Evolutionary conservation across 768 basidiomycete species (phyloP), one percentile per base, ranked within the genome.

Genomic region (Boletus subparvulus): DNA sequence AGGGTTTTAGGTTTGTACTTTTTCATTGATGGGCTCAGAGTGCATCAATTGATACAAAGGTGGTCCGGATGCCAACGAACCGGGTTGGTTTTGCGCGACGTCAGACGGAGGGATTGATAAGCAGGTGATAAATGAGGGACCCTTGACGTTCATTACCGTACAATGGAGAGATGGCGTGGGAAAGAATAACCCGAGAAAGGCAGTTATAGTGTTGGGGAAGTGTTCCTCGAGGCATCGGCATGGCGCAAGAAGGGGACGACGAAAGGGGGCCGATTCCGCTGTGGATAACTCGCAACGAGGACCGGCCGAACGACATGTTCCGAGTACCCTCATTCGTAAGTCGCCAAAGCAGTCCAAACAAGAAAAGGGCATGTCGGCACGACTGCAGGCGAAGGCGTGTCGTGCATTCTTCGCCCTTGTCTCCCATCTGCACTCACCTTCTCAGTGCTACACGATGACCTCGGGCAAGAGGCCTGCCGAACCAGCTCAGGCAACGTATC

Each of bases 401-500:
- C 57, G 66, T 60, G 57, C 72, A 62, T 72, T 56, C 71, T 73
- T 72, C 61, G 61, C 70, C 72, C 71, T 73, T 70, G 72, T 70
- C 70, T 63, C 63, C 62, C 72, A 72, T 67, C 70, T 70, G 64
- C 65, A 63, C 69, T 65, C 62, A 59, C 57, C 71, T 67, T 63
- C 64, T 58, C 58, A 68, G 67, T 69, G 69, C 70, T 63, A 65
- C 61, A 73, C 70, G 67, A 72, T 72, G 71, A 58, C 72, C 66
- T 66, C 70, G 69, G 66, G 68, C 36, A 72, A 64, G 63, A 68
- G 62, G 61, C 53, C 68, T 60, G 65, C 65, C 62, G 68, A 70
- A 54, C 58, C 59, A 58, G 52, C 71, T 54, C 68, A 70, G 59
- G 53, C 65, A 50, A 76, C 80, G 56, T 86, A 83, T 77, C 80